phyloP scores from a whole-genome alignment of 1,284 basidiomycete species.

The Pseudozyma hubeiensis region DNA sequence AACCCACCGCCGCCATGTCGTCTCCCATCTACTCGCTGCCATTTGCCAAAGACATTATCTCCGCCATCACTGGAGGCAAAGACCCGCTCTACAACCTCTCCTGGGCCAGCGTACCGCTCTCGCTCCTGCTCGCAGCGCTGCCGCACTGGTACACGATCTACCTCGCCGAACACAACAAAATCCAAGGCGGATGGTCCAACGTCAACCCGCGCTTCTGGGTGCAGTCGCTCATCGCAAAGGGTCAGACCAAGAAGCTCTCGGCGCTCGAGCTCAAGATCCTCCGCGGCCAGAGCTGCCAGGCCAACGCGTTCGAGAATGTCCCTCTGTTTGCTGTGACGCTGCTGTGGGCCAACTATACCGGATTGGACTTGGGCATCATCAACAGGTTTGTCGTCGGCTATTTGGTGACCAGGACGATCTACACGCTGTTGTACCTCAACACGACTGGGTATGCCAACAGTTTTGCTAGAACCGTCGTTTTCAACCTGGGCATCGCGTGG shows the following conservation, averaged over 20 bases:
- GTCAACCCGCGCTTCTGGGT: slow-evolving; percentile 58
- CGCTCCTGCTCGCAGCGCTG: slow-evolving; percentile 39
- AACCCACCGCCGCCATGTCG: slow-evolving; percentile 1
- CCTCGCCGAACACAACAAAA: slow-evolving; percentile 44
- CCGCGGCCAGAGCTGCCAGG: slow-evolving; percentile 51
- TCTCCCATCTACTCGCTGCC: slow-evolving; percentile 7
- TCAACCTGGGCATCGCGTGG: slow-evolving; percentile 41
- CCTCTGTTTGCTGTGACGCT: slow-evolving; percentile 33
- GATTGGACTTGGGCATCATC: slow-evolving; percentile 9
- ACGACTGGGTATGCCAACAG: slow-evolving; percentile 16
- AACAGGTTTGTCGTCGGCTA: slow-evolving; percentile 40
- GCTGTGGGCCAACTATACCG: slow-evolving; percentile 35
- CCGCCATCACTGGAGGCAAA: slow-evolving; percentile 19
- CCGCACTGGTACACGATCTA: slow-evolving; percentile 63
- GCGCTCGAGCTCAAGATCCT: slow-evolving; percentile 50
- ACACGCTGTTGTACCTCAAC: slow-evolving; percentile 34
- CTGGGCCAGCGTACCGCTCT: slow-evolving; percentile 25
- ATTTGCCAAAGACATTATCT: slow-evolving; percentile 8
- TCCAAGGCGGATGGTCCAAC: slow-evolving; percentile 62
- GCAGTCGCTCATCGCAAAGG: slow-evolving; percentile 37
- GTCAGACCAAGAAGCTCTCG: slow-evolving; percentile 31
- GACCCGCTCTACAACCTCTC: slow-evolving; percentile 43
- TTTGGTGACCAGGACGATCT: slow-evolving; percentile 20
- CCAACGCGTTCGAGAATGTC: slow-evolving; percentile 47
- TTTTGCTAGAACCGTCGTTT: slow-evolving; percentile 46